Percentiles rank a stretch among this genome's conserved stretches.
Conservation (phyloP, 2,329 filamentous ascomycete genomes). For the Arthrobotrys sinensis region DNA sequence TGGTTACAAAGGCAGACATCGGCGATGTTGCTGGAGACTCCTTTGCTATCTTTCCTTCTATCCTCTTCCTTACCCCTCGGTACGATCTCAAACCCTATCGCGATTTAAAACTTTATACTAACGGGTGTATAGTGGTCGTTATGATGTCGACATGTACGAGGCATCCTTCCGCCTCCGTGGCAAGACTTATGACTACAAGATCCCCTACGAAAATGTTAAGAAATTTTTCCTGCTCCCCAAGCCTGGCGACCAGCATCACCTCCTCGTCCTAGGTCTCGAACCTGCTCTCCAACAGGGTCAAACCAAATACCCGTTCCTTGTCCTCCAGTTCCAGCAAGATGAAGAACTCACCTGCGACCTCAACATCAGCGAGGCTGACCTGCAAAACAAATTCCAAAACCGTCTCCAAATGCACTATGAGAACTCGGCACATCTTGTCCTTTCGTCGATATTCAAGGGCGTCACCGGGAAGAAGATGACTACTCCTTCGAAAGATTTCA, state of each 20-base stretch:
- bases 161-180: conserved; percentile 95
- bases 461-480: conserved; percentile 95
- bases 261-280: conserved; percentile 94
- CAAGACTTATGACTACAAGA: conserved; percentile 99
- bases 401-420: conserved; percentile 92
- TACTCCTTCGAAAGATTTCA: conserved; percentile 92
- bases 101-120: conserved; percentile 62
- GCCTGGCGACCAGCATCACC: conserved; percentile 95
- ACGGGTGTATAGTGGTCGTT: conserved; percentile 81
- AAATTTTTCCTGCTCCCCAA: conserved; percentile 99
- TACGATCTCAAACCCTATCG: conserved; percentile 67
- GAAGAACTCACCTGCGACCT: conserved; percentile 97
- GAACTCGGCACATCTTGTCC: conserved; percentile 90
- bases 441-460: conserved; percentile 95
- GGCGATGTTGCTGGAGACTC: conserved; percentile 99
- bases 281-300: conserved; percentile 96
- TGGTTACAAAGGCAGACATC: conserved; percentile 99
- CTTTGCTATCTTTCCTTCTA: conserved; percentile 95
- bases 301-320: conserved; percentile 96
- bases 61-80: conserved; percentile 96
- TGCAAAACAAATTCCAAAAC: conserved; percentile 89
- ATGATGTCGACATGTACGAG: conserved; percentile 99
- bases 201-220: conserved; percentile 97
- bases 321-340: conserved; percentile 99
- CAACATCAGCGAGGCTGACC: conserved; percentile 91